Evolutionary conservation across 2,329 filamentous ascomycete species (phyloP), one percentile per base, ranked within the genome.

Genomic region (Penicillium crustosum): DNA sequence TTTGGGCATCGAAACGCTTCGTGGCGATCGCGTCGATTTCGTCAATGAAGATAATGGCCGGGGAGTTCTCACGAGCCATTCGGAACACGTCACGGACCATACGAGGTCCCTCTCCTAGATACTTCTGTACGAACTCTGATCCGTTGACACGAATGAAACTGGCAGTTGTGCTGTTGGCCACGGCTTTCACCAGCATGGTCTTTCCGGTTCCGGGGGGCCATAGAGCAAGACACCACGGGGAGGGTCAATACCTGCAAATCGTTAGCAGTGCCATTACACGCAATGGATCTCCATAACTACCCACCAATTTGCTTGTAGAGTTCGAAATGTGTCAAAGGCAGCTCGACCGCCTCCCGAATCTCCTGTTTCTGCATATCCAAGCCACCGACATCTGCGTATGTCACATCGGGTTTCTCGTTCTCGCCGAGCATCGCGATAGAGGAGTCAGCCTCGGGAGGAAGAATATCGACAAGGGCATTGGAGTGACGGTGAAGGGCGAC

Each of bases 361-460:
- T 99, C 94, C 80, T 99, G 94, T 82, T 99, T 99, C 80, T 99
- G 94, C 94, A 99, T 99, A 71, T 99, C 94, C 65, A 97, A 80
- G 49, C 94, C 94, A 81, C 94, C 94, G 61, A 99, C 94, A 76
- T 99, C 94, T 61, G 93, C 93, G 71, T 99, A 99, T 43, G 93
- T 96, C 59, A 99, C 91, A 76, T 99, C 94, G 35, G 94, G 94
- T 83, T 97, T 99, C 84, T 99, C 94, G 72, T 96, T 90, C 57
- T 89, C 85, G 60, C 93, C 93, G 53, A 99, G 85, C 94, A 99
- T 99, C 65, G 94, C 94, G 75, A 99, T 99, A 39, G 93, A 97
- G 38, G 93, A 97, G 79, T 99, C 94, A 60, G 94, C 94, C 82
- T 99, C 94, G 4, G 94, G 94, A n/a, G 94, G 94, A 12, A 99